Evolutionary conservation across 2,329 filamentous ascomycete genomes (phyloP).

Genomic region (Hymenoscyphus scutula): DNA sequence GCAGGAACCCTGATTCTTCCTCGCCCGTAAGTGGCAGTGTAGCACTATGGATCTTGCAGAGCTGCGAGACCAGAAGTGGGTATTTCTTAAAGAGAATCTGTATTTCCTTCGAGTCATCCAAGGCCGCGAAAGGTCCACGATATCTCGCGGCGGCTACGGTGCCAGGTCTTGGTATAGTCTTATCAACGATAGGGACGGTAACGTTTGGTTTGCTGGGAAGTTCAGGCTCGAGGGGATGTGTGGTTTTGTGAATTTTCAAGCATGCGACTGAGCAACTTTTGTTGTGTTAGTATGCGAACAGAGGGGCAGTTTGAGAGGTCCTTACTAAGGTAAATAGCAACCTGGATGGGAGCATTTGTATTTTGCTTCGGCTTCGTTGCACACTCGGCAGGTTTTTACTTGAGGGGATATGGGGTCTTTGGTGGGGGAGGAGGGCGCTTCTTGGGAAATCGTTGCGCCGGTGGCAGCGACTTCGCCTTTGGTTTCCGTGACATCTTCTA

Average conservation of each 20-base stretch:
- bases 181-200: constrained; percentile 16
- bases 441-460: background rate
- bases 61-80: constrained; percentile 47
- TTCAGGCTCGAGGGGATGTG: constrained; percentile 24
- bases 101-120: constrained; percentile 52
- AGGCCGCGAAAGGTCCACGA: constrained; percentile 48
- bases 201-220: constrained; percentile 16
- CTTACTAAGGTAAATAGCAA: constrained; percentile 59
- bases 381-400: constrained; percentile 52
- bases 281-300: constrained; percentile 13
- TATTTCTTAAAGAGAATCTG: constrained; percentile 52
- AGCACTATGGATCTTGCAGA: constrained; percentile 49
- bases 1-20: constrained; percentile 8
- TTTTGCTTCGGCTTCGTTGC: constrained; percentile 50
- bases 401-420: background rate
- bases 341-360: constrained; percentile 57
- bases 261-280: constrained; percentile 59
- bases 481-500: background rate
- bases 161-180: constrained; percentile 19
- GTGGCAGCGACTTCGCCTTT: background rate
- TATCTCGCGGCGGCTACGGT: constrained; percentile 26
- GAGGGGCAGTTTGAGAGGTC: constrained; percentile 13
- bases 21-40: constrained; percentile 45
- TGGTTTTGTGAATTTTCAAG: constrained; percentile 49
- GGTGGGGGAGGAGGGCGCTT: background rate